Base-by-base conservation (phyloP, 495 filamentous ascomycete species). In the Entonaema liquescens region DNA sequence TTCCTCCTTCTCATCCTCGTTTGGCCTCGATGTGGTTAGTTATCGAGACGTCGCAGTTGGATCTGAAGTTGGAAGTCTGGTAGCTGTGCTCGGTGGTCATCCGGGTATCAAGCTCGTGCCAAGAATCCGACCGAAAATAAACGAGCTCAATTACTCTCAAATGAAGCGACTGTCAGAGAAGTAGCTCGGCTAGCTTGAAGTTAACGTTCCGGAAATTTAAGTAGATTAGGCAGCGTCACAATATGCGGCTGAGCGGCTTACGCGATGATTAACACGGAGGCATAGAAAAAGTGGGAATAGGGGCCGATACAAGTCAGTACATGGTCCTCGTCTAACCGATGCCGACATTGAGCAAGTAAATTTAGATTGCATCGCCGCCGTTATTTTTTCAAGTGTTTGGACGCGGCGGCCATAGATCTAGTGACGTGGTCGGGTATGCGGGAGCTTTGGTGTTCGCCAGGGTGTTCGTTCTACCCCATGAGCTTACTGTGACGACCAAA, bases 191-290 rank as follows among this genome's bases (percentile, higher is more conserved):
- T 61, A 50, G 28, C 55, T 49, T 58, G 25, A 65, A 68, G 55
- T 53, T 56, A 65, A 65, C 56, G 61, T 65, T 60, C 65, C 57
- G 58, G 70, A 57, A 67, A 56, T 35, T 54, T 57, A 47, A 56
- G 19, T 62, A 59, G 55, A 47, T 47, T 62, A 59, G 55, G 55
- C 36, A 60, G 50, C 42, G 70, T 73, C 47, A 52, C 53, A 73
- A 69, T 65, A 69, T 73, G 70, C 70, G 70, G 70, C 70, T 73
- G 65, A 73, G 70, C 23, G 62, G 59, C 63, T 72, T 72, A 67
- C 44, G 53, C 56, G 42, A 64, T 35, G 64, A 63, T 71, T 63
- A 63, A 25, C 33, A 52, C 38, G 38, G 13, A 42, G 23, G 26
- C 21, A 33, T 42, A 6, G n/a, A 47, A 31, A 15, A 49, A 36